Percentiles rank a stretch among this genome's conserved stretches.
Conservation (phyloP, 139 green algal species). For the Chlamydomonas incerta region DNA sequence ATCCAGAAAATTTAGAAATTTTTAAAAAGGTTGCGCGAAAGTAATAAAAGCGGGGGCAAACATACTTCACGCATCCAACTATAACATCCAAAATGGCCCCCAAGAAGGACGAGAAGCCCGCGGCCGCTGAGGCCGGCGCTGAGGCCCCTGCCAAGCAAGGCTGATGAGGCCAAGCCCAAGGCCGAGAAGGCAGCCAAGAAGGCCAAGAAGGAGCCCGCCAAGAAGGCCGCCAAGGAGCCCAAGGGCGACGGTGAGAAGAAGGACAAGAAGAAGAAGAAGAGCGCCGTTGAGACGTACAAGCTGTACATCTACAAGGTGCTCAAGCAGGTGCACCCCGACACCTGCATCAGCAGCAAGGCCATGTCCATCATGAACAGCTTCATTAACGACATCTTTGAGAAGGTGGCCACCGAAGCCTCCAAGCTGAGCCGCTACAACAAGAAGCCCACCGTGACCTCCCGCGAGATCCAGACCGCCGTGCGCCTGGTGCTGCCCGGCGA, state of each 20-base stretch:
- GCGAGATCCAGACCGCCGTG: constrained; percentile 88
- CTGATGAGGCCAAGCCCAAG: background rate
- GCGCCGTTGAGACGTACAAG: constrained; percentile 91
- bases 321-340: constrained; percentile 95
- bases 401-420: constrained; percentile 81
- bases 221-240: constrained; percentile 17
- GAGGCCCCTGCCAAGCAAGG: background rate
- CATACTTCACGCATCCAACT: too few species aligned
- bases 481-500: constrained; percentile 87
- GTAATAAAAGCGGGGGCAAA: too few species aligned
- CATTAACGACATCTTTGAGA: constrained; percentile 86
- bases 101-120: too few species aligned
- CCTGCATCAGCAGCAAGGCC: constrained; percentile 94
- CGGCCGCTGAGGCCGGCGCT: background rate
- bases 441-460: constrained; percentile 56
- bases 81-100: too few species aligned
- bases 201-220: background rate
- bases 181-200: background rate
- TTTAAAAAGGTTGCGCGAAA: too few species aligned
- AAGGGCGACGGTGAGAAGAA: constrained; percentile 6
- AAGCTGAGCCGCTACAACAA: constrained; percentile 65
- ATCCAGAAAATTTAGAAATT: too few species aligned
- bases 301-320: constrained; percentile 99
- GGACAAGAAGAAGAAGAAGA: constrained; percentile 62
- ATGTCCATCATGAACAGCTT: constrained; percentile 93